phyloP scores from a whole-genome alignment of 2,329 filamentous ascomycete species.

The Arthrinium phaeospermum region DNA sequence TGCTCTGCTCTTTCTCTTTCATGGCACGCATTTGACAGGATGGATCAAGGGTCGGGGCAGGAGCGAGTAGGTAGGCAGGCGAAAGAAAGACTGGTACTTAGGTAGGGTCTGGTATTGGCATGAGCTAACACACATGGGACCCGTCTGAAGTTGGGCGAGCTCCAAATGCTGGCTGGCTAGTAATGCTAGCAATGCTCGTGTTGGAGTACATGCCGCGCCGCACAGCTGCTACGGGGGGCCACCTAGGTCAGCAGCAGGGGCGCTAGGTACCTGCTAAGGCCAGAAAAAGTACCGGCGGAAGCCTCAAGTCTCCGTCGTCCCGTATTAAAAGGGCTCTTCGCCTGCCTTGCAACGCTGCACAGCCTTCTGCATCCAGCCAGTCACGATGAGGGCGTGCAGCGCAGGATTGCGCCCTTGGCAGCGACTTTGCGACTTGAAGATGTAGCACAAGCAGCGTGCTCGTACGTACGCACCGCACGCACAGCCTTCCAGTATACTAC shows the following conservation, averaged over 20 bases:
- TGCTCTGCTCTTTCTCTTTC: conserved; percentile 9
- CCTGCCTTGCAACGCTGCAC: neutral
- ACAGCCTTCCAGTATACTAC: conserved; percentile 4
- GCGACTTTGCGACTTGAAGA: neutral
- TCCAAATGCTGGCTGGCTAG: neutral
- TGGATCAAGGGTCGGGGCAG: conserved; percentile 15
- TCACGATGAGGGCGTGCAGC: conserved; percentile 5
- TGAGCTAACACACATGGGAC: conserved; percentile 3
- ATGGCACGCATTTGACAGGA: conserved; percentile 16
- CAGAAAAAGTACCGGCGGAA: neutral
- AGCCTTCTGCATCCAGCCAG: conserved; percentile 9
- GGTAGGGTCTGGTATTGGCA: neutral
- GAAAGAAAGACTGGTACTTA: conserved; percentile 6
- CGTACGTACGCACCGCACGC: neutral
- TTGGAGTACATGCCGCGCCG: neutral
- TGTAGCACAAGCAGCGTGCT: neutral
- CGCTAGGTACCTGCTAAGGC: neutral
- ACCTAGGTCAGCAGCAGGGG: neutral
- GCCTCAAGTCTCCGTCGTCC: conserved; percentile 9
- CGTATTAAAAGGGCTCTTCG: neutral
- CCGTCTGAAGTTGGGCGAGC: conserved; percentile 8
- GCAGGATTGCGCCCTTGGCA: neutral
- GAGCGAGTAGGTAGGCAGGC: neutral
- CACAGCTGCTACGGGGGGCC: neutral
- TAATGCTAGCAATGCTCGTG: neutral